Percentiles rank a stretch among this genome's conserved stretches.
These are phyloP conservation scores for Reticulascus tulasneorum DNA, from an alignment of 2,329 filamentous ascomycete genomes.

Conservation along the genomic window DNA sequence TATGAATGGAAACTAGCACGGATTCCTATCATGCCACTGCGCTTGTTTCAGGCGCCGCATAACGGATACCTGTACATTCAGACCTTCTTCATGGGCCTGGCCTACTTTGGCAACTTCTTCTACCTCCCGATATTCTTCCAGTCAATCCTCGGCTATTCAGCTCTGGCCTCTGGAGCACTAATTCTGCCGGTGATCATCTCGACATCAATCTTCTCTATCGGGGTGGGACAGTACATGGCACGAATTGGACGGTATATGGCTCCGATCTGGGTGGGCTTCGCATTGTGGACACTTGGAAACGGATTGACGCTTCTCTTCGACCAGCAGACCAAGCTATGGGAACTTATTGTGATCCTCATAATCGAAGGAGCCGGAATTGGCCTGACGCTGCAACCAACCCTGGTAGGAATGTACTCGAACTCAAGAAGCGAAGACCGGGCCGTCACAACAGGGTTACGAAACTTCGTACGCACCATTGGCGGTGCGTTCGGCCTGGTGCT, in stretches of 20 bases:
- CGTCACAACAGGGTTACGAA: slow-evolving; percentile 32
- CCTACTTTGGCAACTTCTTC: slow-evolving; percentile 26
- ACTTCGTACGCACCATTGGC: slow-evolving; percentile 32
- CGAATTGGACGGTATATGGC: slow-evolving; percentile 23
- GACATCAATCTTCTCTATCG: slow-evolving; percentile 22
- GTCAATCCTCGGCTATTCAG: slow-evolving; percentile 21
- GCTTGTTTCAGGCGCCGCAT: slow-evolving; percentile 17
- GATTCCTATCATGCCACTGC: slow-evolving; percentile 24
- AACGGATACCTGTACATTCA: slow-evolving; percentile 18
- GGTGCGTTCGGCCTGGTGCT: slow-evolving; percentile 29
- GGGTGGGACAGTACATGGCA: slow-evolving; percentile 26
- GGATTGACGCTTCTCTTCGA: slow-evolving; percentile 24
- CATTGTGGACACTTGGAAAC: slow-evolving; percentile 29
- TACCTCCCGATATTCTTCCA: slow-evolving; percentile 28
- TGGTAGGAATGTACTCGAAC: slow-evolving; percentile 33
- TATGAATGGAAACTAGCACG: slow-evolving; percentile 23
- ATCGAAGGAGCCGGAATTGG: slow-evolving; percentile 30
- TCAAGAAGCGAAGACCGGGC: slow-evolving; percentile 29
- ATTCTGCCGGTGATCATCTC: slow-evolving; percentile 24
- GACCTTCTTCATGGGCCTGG: slow-evolving; percentile 22
- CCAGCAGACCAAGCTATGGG: slow-evolving; percentile 19
- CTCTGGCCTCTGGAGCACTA: slow-evolving; percentile 23
- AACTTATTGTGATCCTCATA: slow-evolving; percentile 26
- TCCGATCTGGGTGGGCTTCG: slow-evolving; percentile 26
- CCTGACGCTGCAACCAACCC: slow-evolving; percentile 30